Conservation (phyloP, 257 asterid species). For the Fraxinus americana region DNA sequence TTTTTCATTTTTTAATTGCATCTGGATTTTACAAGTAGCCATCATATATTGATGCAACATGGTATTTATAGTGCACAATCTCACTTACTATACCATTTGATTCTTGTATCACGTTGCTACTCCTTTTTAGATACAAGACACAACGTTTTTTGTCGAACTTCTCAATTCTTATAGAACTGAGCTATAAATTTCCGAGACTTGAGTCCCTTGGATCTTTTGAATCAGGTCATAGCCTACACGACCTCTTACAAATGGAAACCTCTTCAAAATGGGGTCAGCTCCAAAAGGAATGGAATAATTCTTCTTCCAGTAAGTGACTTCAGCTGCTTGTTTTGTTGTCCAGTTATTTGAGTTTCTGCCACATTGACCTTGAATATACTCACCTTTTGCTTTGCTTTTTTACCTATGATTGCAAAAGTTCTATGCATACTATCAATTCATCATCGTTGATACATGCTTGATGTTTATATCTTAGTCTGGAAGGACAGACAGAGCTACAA, state of each 20-base stretch:
- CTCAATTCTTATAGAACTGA: neutral
- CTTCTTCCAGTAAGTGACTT: slow-evolving; percentile 31
- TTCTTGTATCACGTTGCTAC: neutral
- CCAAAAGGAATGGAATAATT: slow-evolving; percentile 18
- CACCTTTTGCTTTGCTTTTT: neutral
- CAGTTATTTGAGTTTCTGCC: neutral
- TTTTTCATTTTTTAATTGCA: neutral
- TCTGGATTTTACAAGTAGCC: neutral
- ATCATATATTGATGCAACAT: neutral
- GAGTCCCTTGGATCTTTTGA: slow-evolving; percentile 4
- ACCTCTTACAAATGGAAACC: slow-evolving; percentile 40
- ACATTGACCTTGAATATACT: neutral
- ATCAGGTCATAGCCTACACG: slow-evolving; percentile 30
- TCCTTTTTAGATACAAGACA: neutral
- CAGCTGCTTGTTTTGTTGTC: slow-evolving; percentile 12
- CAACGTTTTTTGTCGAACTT: neutral
- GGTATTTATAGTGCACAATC: neutral
- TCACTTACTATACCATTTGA: neutral
- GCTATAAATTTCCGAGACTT: neutral
- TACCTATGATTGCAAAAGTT: neutral
- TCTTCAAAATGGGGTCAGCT: slow-evolving; percentile 21
- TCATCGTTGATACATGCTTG: neutral
- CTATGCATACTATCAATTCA: neutral
- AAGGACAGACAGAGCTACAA: neutral
- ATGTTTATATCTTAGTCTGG: neutral